phyloP scores from a whole-genome alignment of 495 filamentous ascomycete species.

The Echria macrotheca region DNA sequence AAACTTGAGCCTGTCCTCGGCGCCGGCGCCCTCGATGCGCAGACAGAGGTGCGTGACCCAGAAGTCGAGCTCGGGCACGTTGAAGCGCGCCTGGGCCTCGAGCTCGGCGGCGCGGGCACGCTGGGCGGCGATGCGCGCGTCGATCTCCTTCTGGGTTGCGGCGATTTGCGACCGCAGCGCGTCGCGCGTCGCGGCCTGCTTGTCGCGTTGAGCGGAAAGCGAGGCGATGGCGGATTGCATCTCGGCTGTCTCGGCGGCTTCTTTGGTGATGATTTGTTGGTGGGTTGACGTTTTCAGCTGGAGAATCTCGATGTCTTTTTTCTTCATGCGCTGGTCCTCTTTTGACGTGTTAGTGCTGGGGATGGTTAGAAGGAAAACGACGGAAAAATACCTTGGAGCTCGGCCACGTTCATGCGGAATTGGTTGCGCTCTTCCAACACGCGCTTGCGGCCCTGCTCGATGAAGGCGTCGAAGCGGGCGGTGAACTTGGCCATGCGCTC shows the following conservation, averaged over 20 bases:
- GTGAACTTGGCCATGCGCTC: slow-evolving; percentile 94
- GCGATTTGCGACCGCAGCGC: slow-evolving; percentile 71
- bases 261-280: slow-evolving; percentile 75
- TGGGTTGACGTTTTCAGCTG: slow-evolving; percentile 70
- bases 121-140: slow-evolving; percentile 47
- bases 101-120: slow-evolving; percentile 53
- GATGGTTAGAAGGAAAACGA: neutral
- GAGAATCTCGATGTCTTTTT: slow-evolving; percentile 79
- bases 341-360: no score
- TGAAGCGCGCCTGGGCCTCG: slow-evolving; percentile 74
- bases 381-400: slow-evolving; percentile 66
- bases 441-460: slow-evolving; percentile 80
- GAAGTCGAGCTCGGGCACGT: slow-evolving; percentile 88
- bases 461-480: slow-evolving; percentile 85
- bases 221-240: slow-evolving; percentile 76
- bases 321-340: slow-evolving; percentile 90
- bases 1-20: slow-evolving; percentile 82
- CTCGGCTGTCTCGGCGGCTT: slow-evolving; percentile 80
- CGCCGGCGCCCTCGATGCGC: slow-evolving; percentile 83
- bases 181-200: slow-evolving; percentile 66
- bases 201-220: slow-evolving; percentile 70
- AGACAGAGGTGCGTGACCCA: slow-evolving; percentile 89
- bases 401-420: slow-evolving; percentile 83
- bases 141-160: slow-evolving; percentile 64
- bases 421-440: slow-evolving; percentile 90